phyloP scores from a whole-genome alignment of 2,329 filamentous ascomycete genomes.

The Scedosporium aurantiacum region DNA sequence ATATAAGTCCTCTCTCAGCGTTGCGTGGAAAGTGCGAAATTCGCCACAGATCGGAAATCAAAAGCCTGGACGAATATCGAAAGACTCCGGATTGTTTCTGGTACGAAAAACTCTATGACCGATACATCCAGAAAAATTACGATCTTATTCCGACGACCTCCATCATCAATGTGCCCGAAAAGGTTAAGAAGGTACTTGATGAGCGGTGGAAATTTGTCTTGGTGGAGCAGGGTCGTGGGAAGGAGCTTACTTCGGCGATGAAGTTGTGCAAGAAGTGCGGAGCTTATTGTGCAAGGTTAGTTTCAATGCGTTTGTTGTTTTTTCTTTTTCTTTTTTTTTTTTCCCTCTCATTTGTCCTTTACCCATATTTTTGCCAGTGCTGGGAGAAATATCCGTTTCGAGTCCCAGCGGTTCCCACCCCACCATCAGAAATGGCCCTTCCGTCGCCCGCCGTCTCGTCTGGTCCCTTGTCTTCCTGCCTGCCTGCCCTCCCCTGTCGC shows the following conservation, averaged over 20 bases:
- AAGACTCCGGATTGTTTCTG: slow-evolving; percentile 82
- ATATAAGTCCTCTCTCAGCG: slow-evolving; percentile 84
- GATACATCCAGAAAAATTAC: slow-evolving; percentile 96
- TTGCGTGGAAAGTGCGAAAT: slow-evolving; percentile 90
- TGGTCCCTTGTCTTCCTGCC: slow-evolving; percentile 4
- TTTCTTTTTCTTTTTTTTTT: slow-evolving; percentile 6
- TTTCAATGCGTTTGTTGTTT: slow-evolving; percentile 12
- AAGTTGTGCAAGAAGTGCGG: slow-evolving; percentile 92
- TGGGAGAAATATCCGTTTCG: slow-evolving; percentile 1
- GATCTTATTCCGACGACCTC: slow-evolving; percentile 85
- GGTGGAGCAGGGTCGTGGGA: slow-evolving; percentile 84
- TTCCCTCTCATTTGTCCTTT: slow-evolving; percentile 7
- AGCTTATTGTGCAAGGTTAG: slow-evolving; percentile 81
- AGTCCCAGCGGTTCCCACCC: slow-evolving; percentile 7
- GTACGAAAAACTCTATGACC: slow-evolving; percentile 95
- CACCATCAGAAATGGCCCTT: slow-evolving; percentile 6
- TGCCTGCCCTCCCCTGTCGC: slow-evolving; percentile 1
- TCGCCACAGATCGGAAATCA: slow-evolving; percentile 76
- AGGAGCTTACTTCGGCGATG: slow-evolving; percentile 90
- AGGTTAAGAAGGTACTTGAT: slow-evolving; percentile 90
- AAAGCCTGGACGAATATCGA: slow-evolving; percentile 71
- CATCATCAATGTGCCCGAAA: slow-evolving; percentile 92
- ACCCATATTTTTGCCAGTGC: neutral
- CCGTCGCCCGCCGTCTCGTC: neutral
- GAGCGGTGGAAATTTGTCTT: slow-evolving; percentile 95